Evolutionary conservation across 1,284 basidiomycete species (phyloP), one percentile per base, ranked within the genome.

Genomic region (Pseudozyma hubeiensis): DNA sequence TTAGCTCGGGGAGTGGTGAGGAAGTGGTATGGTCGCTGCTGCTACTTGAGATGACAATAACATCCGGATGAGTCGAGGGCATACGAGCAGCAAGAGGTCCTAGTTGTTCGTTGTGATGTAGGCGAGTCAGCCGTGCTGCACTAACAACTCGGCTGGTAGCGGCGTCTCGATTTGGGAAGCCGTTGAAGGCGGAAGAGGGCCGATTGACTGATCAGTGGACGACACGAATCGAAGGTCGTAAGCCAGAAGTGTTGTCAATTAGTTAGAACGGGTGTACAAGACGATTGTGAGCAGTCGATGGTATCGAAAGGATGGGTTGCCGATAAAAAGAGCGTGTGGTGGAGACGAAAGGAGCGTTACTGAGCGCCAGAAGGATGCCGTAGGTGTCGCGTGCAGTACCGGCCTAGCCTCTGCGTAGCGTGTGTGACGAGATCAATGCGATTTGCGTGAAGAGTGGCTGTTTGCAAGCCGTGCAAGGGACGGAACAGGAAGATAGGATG

Each of bases 1-100:
- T 44, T 13, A 47, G 45, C 13, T 49, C 17, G 56, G 64, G 70
- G 29, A 62, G 39, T 9, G 70, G 70, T 30, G 64, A 72, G 31
- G 69, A 63, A 39, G 64, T 50, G 60, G 57, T 58, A 56, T 53
- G n/a, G 39, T 59, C 40, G 40, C 62, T 64, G 53, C 53, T 57
- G 51, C 54, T 55, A 55, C 49, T 55, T 13, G 16, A 30, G 16
- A 68, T 53, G 5, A 53, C 63, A 56, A 74, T 69, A 30, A 69
- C 56, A 64, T 69, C 55, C 54, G 62, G 43, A 34, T 16, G 16
- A 14, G 7, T 56, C 40, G 31, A 17, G 14, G 49, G 53, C 66
- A 69, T 69, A 35, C 61, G 53, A 53, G 53, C 49, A 41, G 46
- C 3, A 5, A 6, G n/a, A 16, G 30, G 13, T 31, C 13, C 24